Base-by-base conservation (phyloP, 2,329 filamentous ascomycete genomes). In the Periconia sp. region DNA sequence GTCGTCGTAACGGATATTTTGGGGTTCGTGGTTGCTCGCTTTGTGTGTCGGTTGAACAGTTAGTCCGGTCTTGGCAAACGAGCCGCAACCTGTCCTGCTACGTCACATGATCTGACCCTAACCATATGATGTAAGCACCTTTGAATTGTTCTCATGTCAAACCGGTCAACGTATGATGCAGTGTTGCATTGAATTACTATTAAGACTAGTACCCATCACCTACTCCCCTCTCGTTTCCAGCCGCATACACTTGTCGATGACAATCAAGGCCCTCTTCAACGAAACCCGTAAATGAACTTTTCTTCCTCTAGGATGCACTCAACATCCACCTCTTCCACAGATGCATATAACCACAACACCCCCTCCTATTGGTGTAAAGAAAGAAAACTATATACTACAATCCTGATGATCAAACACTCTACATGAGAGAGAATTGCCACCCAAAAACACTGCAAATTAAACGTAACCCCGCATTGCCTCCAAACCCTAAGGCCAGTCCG, bases 1-100 rank as follows among this genome's bases (percentile, higher is more conserved):
- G 65, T 72, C 66, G 67, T 69, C 30, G 54, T 35, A 55, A 61
- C 56, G 57, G 56, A 59, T 60, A 62, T 66, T 65, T 67, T 65
- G 68, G 59, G 51, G 56, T 61, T 62, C 50, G 56, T 56, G 56
- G 61, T 60, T 42, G 33, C 51, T 52, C 47, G 53, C 49, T 53
- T 53, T 59, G 59, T 55, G 56, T 50, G 58, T 37, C 49, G 50
- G 52, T 14, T 18, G 35, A 49, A 50, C 49, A 33, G 43, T 50
- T 61, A 44, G 45, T 43, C 50, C 49, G 51, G 51, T 31, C 54
- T 56, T 58, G 51, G 58, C 55, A 41, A 47, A 37, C 33, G 49
- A 46, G 49, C 49, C 49, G 35, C 50, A 52, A n/a, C n/a, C 49
- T 55, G 55, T 45, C 46, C 46, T 40, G 47, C 35, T 46, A 47